These are phyloP conservation scores for Stachybotrys chlorohalonatus DNA, from an alignment of 2,329 filamentous ascomycete species.

Conservation along the genomic window DNA sequence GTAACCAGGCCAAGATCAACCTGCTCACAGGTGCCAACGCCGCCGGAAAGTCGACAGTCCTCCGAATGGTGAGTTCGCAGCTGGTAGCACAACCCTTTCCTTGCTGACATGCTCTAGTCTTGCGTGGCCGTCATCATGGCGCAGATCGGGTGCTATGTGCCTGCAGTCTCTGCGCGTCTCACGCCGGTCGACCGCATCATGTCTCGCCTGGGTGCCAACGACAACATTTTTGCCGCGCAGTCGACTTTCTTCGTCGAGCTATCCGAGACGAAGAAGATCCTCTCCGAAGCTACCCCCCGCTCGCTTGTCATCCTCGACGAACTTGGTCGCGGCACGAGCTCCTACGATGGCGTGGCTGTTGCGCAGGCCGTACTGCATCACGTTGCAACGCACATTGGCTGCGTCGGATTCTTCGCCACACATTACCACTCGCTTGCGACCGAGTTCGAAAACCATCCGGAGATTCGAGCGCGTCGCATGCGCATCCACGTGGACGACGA, in stretches of 20 bases:
- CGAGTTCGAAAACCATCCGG: slow-evolving; percentile 83
- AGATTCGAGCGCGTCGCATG: slow-evolving; percentile 83
- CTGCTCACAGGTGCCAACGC: slow-evolving; percentile 93
- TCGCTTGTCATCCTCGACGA: slow-evolving; percentile 96
- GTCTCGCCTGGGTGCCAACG: slow-evolving; percentile 93
- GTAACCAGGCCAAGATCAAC: slow-evolving; percentile 72
- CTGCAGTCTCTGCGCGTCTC: slow-evolving; percentile 69
- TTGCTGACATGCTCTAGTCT: slow-evolving; percentile 44
- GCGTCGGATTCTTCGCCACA: slow-evolving; percentile 92
- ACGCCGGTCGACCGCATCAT: slow-evolving; percentile 96
- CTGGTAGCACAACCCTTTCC: not conserved
- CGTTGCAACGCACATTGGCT: slow-evolving; percentile 85
- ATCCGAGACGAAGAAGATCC: slow-evolving; percentile 95
- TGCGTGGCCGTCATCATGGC: slow-evolving; percentile 97
- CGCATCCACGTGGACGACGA: slow-evolving; percentile 86
- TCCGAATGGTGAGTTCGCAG: slow-evolving; percentile 67
- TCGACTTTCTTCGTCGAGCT: slow-evolving; percentile 98
- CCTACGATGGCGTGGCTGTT: slow-evolving; percentile 93
- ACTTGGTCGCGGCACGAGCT: slow-evolving; percentile 86
- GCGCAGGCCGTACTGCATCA: slow-evolving; percentile 97
- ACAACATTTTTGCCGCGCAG: slow-evolving; percentile 97
- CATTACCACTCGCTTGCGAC: slow-evolving; percentile 92
- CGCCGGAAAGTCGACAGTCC: slow-evolving; percentile 90
- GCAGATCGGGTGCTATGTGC: slow-evolving; percentile 89
- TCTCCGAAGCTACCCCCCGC: slow-evolving; percentile 85